A percentile compares a stretch with the other conserved stretches of the same genome.
Evolutionary conservation across 108 stramenopile species (phyloP).

Genomic region (Stephanodiscus minutulus): DNA sequence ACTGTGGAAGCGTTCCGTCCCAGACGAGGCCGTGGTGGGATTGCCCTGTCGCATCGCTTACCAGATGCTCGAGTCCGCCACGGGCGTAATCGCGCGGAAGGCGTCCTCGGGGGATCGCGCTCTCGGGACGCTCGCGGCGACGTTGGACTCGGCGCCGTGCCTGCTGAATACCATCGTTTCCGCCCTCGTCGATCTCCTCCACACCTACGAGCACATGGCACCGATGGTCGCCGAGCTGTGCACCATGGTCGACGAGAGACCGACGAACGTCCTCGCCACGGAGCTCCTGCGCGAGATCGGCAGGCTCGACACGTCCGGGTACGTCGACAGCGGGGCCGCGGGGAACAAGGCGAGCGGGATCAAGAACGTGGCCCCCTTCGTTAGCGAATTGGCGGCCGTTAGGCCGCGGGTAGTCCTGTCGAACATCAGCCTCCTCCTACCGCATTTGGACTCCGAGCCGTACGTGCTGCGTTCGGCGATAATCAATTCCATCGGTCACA

Average conservation of each 20-base stretch:
- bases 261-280: slow-evolving; percentile 56
- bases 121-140: slow-evolving; percentile 72
- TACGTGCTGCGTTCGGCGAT: slow-evolving; percentile 82
- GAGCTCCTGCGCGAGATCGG: slow-evolving; percentile 81
- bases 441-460: slow-evolving; percentile 76
- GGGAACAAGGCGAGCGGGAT: slow-evolving; percentile 77
- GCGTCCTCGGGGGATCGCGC: slow-evolving; percentile 68
- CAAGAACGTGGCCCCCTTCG: slow-evolving; percentile 78
- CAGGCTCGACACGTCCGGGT: slow-evolving; percentile 58
- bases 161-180: slow-evolving; percentile 72
- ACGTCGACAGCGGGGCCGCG: slow-evolving; percentile 27
- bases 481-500: slow-evolving; percentile 67
- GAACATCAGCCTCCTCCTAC: slow-evolving; percentile 67
- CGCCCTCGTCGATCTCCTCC: slow-evolving; percentile 84
- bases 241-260: slow-evolving; percentile 50
- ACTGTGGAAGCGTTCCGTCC: slow-evolving; percentile 84
- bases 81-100: slow-evolving; percentile 66
- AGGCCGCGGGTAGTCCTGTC: slow-evolving; percentile 67
- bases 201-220: slow-evolving; percentile 86
- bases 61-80: slow-evolving; percentile 78
- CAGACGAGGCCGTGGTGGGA: slow-evolving; percentile 72
- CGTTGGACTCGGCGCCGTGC: slow-evolving; percentile 54
- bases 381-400: slow-evolving; percentile 64
- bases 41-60: slow-evolving; percentile 86
- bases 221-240: slow-evolving; percentile 77